Percentiles rank a stretch among this genome's conserved stretches.
Evolutionary conservation across 2,329 filamentous ascomycete species (phyloP).

Genomic region (Aspergillus melleus): DNA sequence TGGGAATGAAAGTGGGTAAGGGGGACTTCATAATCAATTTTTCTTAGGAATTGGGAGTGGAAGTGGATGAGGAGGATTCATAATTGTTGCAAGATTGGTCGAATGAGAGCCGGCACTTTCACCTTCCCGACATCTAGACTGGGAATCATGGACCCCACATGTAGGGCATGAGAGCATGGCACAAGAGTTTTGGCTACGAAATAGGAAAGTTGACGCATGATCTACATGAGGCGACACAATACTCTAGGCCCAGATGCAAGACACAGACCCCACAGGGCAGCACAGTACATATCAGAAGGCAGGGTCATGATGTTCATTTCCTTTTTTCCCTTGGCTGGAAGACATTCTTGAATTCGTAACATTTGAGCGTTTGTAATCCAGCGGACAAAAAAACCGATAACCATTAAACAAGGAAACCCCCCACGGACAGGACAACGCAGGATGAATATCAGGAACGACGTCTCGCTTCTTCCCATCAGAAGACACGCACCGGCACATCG

Average conservation of each 20-base stretch:
- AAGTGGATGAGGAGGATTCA: not conserved
- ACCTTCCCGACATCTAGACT: not conserved
- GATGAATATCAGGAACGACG: not conserved
- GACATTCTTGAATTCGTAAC: not conserved
- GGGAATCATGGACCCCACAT: not conserved
- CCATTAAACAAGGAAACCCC: not conserved
- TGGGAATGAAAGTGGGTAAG: not conserved
- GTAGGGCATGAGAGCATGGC: not conserved
- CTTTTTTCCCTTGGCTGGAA: not conserved
- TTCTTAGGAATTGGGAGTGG: not conserved
- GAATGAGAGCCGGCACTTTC: not conserved
- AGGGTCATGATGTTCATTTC: not conserved
- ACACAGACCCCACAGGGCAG: too few relatives aligned
- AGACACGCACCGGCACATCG: not conserved
- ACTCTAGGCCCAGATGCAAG: not conserved
- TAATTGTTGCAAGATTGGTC: not conserved
- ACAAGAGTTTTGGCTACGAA: not conserved
- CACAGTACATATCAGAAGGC: not conserved
- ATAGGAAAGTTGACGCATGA: not conserved
- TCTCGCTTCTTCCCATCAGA: not conserved
- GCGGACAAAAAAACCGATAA: not conserved
- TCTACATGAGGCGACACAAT: not conserved
- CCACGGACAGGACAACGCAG: not conserved
- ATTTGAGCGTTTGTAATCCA: conserved; percentile 2
- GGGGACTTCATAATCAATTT: not conserved